phyloP scores from a whole-genome alignment of 2,329 filamentous ascomycete species.

The Zasmidium cellare region DNA sequence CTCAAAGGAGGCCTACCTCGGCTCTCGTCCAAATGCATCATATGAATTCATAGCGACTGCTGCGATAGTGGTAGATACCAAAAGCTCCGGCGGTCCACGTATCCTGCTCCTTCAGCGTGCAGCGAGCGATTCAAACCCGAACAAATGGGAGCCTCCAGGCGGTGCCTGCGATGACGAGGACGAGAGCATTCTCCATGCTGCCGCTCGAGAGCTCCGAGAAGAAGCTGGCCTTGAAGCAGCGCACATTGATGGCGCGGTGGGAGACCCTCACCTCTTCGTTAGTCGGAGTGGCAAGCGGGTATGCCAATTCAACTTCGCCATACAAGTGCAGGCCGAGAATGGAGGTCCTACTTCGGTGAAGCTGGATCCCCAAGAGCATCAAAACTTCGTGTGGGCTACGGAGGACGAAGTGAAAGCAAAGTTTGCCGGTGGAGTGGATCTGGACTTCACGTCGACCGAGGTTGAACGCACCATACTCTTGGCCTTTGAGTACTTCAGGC shows the following conservation, averaged over 20 bases:
- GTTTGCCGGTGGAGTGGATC: not conserved
- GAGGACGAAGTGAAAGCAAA: conserved; percentile 39
- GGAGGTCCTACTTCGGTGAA: conserved; percentile 7
- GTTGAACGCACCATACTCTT: not conserved
- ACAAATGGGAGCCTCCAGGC: conserved; percentile 52
- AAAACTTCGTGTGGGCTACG: conserved; percentile 40
- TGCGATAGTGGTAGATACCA: not conserved
- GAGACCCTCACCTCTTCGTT: conserved; percentile 7
- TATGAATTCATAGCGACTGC: not conserved
- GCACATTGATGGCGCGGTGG: conserved; percentile 23
- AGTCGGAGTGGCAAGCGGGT: not conserved
- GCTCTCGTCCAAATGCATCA: not conserved
- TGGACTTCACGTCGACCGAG: conserved; percentile 2
- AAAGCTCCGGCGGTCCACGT: not conserved
- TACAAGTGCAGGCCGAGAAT: not conserved
- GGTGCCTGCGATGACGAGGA: conserved; percentile 50
- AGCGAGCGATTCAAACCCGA: conserved; percentile 37
- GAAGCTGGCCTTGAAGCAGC: conserved; percentile 45
- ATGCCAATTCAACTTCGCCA: conserved; percentile 12
- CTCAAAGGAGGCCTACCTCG: not conserved
- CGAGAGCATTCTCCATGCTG: conserved; percentile 43
- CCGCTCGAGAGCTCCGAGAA: conserved; percentile 52
- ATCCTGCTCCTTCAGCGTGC: conserved; percentile 53
- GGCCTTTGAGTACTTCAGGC: not conserved
- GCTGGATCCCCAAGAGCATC: conserved; percentile 46